These are phyloP conservation scores for Epipyxis sp. DNA, from an alignment of 108 stramenopile species.

Conservation along the genomic window DNA sequence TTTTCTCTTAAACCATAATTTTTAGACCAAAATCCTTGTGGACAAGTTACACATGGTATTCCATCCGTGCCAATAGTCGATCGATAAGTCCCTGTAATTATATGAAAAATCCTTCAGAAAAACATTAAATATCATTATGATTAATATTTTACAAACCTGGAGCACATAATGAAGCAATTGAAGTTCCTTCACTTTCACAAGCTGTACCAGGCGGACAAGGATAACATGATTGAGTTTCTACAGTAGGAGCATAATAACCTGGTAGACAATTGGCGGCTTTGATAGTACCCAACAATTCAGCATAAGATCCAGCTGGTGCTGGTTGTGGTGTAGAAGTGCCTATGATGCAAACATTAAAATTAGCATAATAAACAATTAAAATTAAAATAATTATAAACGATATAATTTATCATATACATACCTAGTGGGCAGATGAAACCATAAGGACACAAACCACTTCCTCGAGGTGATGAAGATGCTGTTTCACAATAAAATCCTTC, in stretches of 20 bases:
- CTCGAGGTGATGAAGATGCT: slow-evolving; percentile 47
- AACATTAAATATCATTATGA: too few species aligned
- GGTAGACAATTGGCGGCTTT: slow-evolving; percentile 63
- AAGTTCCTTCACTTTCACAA: slow-evolving; percentile 60
- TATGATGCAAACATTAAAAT: slow-evolving; percentile 30
- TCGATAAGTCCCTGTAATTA: too few species aligned
- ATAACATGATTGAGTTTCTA: slow-evolving; percentile 64
- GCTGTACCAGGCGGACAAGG: slow-evolving; percentile 74
- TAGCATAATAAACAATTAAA: not conserved
- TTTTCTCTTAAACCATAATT: slow-evolving; percentile 76
- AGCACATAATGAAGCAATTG: slow-evolving; percentile 51
- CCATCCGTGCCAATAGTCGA: slow-evolving; percentile 46
- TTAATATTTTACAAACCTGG: too few species aligned
- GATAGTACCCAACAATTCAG: slow-evolving; percentile 65
- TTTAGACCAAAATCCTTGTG: slow-evolving; percentile 75
- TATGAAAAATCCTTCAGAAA: too few species aligned
- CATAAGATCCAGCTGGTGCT: slow-evolving; percentile 66
- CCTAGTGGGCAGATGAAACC: slow-evolving; percentile 62
- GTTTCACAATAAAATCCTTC: slow-evolving; percentile 65
- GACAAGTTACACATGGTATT: slow-evolving; percentile 54
- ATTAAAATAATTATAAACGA: not conserved
- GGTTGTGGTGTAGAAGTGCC: slow-evolving; percentile 74
- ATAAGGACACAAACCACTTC: slow-evolving; percentile 58
- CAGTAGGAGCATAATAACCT: slow-evolving; percentile 69
- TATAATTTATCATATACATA: not conserved